Conservation (phyloP, 2,329 filamentous ascomycete species). For the Penicillium brevicompactum region DNA sequence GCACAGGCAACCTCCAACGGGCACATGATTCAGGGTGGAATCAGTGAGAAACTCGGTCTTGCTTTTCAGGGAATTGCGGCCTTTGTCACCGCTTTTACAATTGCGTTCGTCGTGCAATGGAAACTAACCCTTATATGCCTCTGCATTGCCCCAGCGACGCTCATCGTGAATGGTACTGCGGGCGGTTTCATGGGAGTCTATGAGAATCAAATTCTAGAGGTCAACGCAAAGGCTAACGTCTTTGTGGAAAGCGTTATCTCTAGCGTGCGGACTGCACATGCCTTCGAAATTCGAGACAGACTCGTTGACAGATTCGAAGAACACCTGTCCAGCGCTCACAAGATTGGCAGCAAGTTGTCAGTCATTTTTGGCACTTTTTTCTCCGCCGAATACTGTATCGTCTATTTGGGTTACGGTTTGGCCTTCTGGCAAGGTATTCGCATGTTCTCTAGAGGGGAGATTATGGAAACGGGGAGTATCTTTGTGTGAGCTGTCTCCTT, state of each 20-base stretch:
- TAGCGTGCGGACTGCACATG: slow-evolving; percentile 24
- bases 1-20: slow-evolving; percentile 34
- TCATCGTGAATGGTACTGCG: slow-evolving; percentile 14
- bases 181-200: slow-evolving; percentile 19
- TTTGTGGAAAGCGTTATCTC: slow-evolving; percentile 23
- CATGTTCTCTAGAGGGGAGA: too few relatives aligned
- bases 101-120: slow-evolving; percentile 27
- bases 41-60: slow-evolving; percentile 26
- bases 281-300: slow-evolving; percentile 21
- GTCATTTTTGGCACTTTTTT: slow-evolving; percentile 24
- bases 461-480: too few relatives aligned
- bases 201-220: slow-evolving; percentile 23
- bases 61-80: slow-evolving; percentile 20
- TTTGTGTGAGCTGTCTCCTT: too few relatives aligned
- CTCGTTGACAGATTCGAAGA: slow-evolving; percentile 22
- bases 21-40: slow-evolving; percentile 21
- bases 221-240: slow-evolving; percentile 20
- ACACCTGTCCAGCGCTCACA: slow-evolving; percentile 15
- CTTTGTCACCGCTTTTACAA: slow-evolving; percentile 24
- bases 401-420: neutral
- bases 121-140: slow-evolving; percentile 25
- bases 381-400: slow-evolving; percentile 15
- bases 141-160: slow-evolving; percentile 22
- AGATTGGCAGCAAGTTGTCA: slow-evolving; percentile 19
- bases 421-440: neutral